A percentile compares a stretch with the other conserved stretches of the same genome.
Evolutionary conservation across 2,329 filamentous ascomycete genomes (phyloP).

Genomic region (Fusarium humuli): DNA sequence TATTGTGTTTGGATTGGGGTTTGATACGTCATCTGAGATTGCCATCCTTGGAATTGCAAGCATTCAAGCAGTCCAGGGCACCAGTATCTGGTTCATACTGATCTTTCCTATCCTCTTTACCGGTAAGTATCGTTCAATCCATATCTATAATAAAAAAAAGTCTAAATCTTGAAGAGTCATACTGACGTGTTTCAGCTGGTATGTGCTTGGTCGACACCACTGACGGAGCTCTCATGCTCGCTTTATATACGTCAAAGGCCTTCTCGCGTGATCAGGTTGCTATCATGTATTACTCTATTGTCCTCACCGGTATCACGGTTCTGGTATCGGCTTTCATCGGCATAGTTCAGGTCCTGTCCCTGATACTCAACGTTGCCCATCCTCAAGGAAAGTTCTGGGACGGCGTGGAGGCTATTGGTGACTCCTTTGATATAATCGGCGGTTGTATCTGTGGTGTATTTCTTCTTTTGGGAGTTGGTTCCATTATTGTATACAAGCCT

Average conservation of each 20-base stretch:
- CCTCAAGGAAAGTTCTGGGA: conserved; percentile 88
- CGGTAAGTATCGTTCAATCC: conserved; percentile 58
- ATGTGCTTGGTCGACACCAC: conserved; percentile 96
- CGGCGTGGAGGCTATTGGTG: conserved; percentile 79
- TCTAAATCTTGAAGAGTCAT: not conserved
- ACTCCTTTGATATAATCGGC: conserved; percentile 88
- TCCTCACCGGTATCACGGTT: conserved; percentile 85
- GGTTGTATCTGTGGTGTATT: conserved; percentile 89
- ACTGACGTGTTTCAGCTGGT: conserved; percentile 66
- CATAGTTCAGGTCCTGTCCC: conserved; percentile 81
- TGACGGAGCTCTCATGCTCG: conserved; percentile 95
- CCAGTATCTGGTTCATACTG: conserved; percentile 91
- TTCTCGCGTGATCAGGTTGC: conserved; percentile 86
- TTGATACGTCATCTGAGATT: conserved; percentile 95
- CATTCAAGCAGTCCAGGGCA: conserved; percentile 86
- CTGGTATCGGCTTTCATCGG: conserved; percentile 88
- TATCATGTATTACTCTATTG: conserved; percentile 92
- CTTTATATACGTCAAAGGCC: conserved; percentile 84
- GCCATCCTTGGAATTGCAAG: conserved; percentile 91
- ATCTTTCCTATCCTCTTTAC: conserved; percentile 94
- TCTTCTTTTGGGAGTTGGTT: conserved; percentile 78
- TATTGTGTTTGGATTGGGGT: conserved; percentile 89
- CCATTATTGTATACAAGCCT: conserved; percentile 80
- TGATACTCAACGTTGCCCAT: conserved; percentile 80
- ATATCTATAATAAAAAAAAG: too few species aligned